Evolutionary conservation across 495 filamentous ascomycete genomes (phyloP).

Genomic region (Parmelia sp.): DNA sequence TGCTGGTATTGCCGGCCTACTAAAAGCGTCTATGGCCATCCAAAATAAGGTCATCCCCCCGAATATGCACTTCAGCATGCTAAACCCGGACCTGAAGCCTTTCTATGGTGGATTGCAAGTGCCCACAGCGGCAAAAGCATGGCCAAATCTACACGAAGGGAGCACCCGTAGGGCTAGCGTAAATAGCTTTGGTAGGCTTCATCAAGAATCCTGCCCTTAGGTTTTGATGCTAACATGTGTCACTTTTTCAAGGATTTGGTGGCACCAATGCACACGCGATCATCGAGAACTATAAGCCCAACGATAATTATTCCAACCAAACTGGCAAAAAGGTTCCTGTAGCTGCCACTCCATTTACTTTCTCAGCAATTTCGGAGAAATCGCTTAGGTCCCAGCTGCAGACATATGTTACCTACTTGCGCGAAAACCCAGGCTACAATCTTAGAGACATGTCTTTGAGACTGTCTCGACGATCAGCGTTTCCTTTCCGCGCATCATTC

Average conservation of each 20-base stretch:
- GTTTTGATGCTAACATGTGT: background rate
- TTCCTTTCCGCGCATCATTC: slow-evolving; percentile 15
- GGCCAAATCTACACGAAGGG: slow-evolving; percentile 23
- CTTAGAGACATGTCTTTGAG: slow-evolving; percentile 25
- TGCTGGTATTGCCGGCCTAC: slow-evolving; percentile 31
- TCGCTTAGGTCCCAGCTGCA: background rate
- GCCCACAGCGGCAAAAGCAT: slow-evolving; percentile 14
- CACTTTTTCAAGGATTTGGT: slow-evolving; percentile 21
- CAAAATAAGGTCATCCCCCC: slow-evolving; percentile 48
- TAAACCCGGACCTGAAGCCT: slow-evolving; percentile 40
- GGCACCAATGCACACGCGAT: slow-evolving; percentile 32
- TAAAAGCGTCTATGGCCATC: slow-evolving; percentile 41
- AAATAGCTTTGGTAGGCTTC: slow-evolving; percentile 26
- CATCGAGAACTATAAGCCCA: slow-evolving; percentile 23
- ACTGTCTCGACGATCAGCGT: slow-evolving; percentile 14
- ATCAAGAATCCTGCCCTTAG: background rate
- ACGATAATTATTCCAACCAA: background rate
- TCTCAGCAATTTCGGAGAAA: slow-evolving; percentile 4
- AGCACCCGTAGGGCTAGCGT: slow-evolving; percentile 25
- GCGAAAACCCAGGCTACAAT: slow-evolving; percentile 14
- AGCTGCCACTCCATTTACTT: background rate
- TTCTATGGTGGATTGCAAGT: slow-evolving; percentile 17
- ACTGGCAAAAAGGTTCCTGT: background rate
- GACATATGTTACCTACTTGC: slow-evolving; percentile 19
- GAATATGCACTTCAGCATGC: slow-evolving; percentile 48